Percentiles rank a stretch among this genome's conserved stretches.
phyloP scores from a whole-genome alignment of 495 filamentous ascomycete species.

The Niebla homalea region DNA sequence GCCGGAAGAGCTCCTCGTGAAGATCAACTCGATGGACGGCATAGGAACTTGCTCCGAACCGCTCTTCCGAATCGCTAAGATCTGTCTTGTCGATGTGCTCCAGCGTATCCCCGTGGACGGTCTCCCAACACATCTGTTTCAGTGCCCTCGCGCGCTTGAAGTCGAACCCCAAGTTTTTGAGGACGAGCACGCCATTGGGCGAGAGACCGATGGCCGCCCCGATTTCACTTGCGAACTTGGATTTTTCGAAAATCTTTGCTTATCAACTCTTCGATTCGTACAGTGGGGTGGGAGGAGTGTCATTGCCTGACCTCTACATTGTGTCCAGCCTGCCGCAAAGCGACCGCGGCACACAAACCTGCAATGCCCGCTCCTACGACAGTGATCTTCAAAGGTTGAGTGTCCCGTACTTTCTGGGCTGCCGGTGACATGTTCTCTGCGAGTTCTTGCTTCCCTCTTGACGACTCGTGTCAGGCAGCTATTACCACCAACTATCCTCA shows the following conservation, averaged over 20 bases:
- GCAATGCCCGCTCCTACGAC: constrained; percentile 44
- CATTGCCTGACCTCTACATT: constrained; percentile 24
- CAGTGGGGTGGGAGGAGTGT: background rate
- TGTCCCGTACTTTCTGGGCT: too few relatives aligned
- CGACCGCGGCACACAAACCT: constrained; percentile 44
- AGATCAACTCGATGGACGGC: constrained; percentile 41
- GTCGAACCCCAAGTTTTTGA: constrained; percentile 35
- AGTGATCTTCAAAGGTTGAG: constrained; percentile 26
- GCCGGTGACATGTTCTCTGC: too few relatives aligned
- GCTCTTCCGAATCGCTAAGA: constrained; percentile 11
- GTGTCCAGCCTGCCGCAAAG: constrained; percentile 39
- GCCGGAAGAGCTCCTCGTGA: constrained; percentile 32
- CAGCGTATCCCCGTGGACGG: constrained; percentile 11
- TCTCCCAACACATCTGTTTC: background rate
- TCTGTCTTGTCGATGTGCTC: constrained; percentile 6
- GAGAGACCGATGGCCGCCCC: constrained; percentile 41
- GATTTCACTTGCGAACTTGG: constrained; percentile 37
- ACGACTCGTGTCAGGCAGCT: too few relatives aligned
- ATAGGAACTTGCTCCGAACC: constrained; percentile 21
- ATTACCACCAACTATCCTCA: too few relatives aligned
- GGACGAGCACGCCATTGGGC: constrained; percentile 35
- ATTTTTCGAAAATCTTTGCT: constrained; percentile 36
- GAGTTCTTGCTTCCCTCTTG: too few relatives aligned
- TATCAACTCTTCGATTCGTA: background rate
- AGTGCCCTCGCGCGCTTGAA: constrained; percentile 22